Evolutionary conservation across 306 rosid species (phyloP).

Genomic region (Fragaria vesca): DNA sequence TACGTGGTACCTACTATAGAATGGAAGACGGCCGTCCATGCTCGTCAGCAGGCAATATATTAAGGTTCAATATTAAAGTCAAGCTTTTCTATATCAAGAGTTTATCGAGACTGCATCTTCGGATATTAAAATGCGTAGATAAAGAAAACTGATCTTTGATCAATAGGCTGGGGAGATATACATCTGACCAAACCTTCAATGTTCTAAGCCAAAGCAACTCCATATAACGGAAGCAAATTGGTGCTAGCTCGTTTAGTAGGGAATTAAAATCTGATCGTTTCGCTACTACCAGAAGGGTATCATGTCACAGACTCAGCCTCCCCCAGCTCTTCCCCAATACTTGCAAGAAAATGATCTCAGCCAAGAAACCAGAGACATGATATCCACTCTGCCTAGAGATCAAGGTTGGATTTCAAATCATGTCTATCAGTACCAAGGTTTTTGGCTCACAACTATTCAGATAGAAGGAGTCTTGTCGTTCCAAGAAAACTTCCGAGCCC

Average conservation of each 20-base stretch:
- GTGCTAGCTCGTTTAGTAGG: too few species aligned
- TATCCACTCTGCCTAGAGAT: conserved; percentile 27
- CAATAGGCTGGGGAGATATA: too few species aligned
- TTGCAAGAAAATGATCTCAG: conserved; percentile 25
- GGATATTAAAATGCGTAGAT: too few species aligned
- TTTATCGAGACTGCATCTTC: too few species aligned
- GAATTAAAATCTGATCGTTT: neutral
- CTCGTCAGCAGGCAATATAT: neutral
- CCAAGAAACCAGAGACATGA: conserved; percentile 28
- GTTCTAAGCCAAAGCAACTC: too few species aligned
- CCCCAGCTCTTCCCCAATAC: conserved; percentile 16
- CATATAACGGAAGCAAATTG: too few species aligned
- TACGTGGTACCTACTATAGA: neutral
- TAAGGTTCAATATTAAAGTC: too few species aligned
- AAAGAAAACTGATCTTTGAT: too few species aligned
- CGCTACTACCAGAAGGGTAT: neutral
- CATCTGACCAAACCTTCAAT: too few species aligned
- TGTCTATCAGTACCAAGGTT: conserved; percentile 41
- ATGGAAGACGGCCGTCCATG: neutral
- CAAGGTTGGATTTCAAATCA: conserved; percentile 24
- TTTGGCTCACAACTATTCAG: conserved; percentile 29
- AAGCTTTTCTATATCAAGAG: too few species aligned
- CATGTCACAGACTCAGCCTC: neutral
- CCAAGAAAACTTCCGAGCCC: conserved; percentile 38
- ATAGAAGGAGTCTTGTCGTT: conserved; percentile 29